These are phyloP conservation scores for Kwoniella sp. DNA, from an alignment of 768 basidiomycete species.

Conservation along the genomic window DNA sequence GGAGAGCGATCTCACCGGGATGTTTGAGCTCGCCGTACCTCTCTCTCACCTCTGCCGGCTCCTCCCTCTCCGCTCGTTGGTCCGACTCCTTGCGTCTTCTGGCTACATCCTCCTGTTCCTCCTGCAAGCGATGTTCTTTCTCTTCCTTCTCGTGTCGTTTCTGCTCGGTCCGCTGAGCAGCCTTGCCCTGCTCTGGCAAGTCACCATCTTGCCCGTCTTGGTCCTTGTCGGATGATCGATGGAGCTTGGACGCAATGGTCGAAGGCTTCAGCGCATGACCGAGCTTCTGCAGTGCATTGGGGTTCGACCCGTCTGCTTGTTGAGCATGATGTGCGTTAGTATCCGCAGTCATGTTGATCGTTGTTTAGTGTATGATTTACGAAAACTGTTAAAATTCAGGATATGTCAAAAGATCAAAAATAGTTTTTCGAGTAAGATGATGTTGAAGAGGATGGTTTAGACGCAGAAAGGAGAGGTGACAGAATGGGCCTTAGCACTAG, in stretches of 20 bases:
- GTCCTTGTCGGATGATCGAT: conserved; percentile 1
- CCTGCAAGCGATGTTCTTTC: conserved; percentile 66
- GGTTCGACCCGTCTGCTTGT: not conserved
- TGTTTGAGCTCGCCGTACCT: conserved; percentile 62
- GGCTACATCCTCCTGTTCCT: conserved; percentile 55
- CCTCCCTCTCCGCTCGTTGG: conserved; percentile 48
- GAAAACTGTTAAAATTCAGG: not conserved
- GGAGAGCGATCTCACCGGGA: conserved; percentile 21
- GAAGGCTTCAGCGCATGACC: conserved; percentile 17
- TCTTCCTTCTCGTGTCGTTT: conserved; percentile 70
- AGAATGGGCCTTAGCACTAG: no score
- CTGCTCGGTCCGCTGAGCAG: conserved; percentile 67
- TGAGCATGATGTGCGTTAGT: not conserved
- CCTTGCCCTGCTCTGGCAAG: conserved; percentile 14
- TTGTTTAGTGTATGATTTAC: not conserved
- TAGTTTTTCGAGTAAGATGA: not conserved
- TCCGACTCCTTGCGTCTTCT: conserved; percentile 12
- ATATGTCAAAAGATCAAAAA: not conserved
- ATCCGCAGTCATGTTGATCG: conserved; percentile 2
- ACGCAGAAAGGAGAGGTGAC: no score
- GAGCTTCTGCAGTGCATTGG: conserved; percentile 11
- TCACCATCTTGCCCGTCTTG: not conserved
- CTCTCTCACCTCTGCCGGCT: conserved; percentile 66
- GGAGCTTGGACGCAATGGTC: conserved; percentile 12
- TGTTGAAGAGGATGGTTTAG: no score